phyloP scores from a whole-genome alignment of 2,329 filamentous ascomycete species.

The Colletotrichum sidae region DNA sequence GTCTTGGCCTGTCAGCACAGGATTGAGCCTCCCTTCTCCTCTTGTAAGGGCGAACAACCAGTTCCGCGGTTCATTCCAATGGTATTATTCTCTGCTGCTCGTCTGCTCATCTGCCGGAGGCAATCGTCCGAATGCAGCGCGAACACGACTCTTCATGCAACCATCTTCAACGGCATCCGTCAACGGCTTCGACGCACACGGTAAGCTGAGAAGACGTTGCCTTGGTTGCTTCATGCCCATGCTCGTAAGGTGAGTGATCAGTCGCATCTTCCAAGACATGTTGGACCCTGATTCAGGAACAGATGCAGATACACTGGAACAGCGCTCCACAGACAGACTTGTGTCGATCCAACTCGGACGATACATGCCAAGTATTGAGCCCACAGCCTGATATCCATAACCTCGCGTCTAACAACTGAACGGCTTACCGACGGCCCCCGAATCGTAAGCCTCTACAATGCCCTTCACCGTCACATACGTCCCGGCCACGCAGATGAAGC shows the following conservation, averaged over 20 bases:
- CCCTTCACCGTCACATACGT: conserved; percentile 60
- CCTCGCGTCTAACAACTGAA: conserved; percentile 25
- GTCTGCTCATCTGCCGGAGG: neutral
- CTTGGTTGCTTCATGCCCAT: too few species aligned
- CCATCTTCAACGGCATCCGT: neutral
- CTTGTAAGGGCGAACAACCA: too few species aligned
- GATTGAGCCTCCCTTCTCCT: neutral
- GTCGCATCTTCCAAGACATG: too few species aligned
- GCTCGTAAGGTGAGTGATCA: too few species aligned
- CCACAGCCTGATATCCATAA: too few species aligned
- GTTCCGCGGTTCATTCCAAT: too few species aligned
- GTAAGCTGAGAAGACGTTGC: too few species aligned
- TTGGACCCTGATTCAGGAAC: too few species aligned
- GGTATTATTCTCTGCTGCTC: neutral
- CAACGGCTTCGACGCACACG: neutral
- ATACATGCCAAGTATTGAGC: too few species aligned
- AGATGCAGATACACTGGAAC: too few species aligned
- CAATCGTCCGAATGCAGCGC: neutral
- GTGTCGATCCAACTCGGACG: too few species aligned
- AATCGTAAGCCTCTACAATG: conserved; percentile 40
- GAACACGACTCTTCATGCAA: neutral
- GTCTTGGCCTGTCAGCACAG: neutral
- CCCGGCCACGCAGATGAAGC: conserved; percentile 61
- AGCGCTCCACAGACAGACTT: too few species aligned
- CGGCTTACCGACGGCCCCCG: conserved; percentile 20